Evolutionary conservation across 345 rosid species (phyloP).

Genomic region (Eucalyptus leucophloia): DNA sequence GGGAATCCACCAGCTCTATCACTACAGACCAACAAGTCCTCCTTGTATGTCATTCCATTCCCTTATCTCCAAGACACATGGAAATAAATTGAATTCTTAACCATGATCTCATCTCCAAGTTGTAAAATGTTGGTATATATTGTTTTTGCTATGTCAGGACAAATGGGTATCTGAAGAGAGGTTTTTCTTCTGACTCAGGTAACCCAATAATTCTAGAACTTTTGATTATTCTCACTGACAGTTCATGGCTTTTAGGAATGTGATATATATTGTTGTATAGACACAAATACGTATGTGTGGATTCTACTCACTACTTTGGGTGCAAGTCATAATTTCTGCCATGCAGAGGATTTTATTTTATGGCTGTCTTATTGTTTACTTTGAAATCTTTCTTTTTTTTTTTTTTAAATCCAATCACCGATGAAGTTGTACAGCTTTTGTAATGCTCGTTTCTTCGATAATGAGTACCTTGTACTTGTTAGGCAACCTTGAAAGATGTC

Average conservation of each 20-base stretch:
- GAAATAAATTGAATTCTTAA: background rate
- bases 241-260: background rate
- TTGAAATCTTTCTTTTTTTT: background rate
- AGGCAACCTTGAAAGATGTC: background rate
- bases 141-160: constrained; percentile 26
- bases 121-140: background rate
- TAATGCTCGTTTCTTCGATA: background rate
- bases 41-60: constrained; percentile 13
- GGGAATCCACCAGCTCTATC: constrained; percentile 21
- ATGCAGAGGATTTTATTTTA: background rate
- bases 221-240: background rate
- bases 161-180: constrained; percentile 34
- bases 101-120: background rate
- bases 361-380: background rate
- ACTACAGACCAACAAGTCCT: constrained; percentile 3
- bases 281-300: background rate
- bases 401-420: background rate
- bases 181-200: constrained; percentile 79
- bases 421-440: background rate
- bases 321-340: background rate
- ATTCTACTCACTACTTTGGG: background rate
- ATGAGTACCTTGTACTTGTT: background rate
- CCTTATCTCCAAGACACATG: background rate
- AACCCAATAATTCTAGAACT: background rate
- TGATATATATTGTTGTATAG: background rate